Base-by-base conservation (phyloP, 352 stramenopile genomes). In the Thraustotheca clavata region DNA sequence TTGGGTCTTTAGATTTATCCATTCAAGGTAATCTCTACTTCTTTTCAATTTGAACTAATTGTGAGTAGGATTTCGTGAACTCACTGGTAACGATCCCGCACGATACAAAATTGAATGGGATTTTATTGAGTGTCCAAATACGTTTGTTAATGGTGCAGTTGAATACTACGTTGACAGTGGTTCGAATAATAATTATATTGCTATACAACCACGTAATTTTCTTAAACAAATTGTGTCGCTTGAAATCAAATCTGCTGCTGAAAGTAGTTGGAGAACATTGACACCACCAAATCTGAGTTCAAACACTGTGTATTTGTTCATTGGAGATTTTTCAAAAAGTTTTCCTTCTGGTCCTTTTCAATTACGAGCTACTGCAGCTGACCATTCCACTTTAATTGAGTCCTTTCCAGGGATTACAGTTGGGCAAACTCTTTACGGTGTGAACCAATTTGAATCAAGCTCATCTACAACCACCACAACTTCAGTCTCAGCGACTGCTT, bases 191-290 rank as follows among this genome's bases (percentile, higher is more conserved):
- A 47, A 22, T 12, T 65, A 46, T 40, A 26, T 50, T n/a, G 57
- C 27, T 2, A 11, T 65, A 7, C 57, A 65, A 27, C 57, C 57
- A 8, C 57, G 40, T 18, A 65, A 65, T 46, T 65, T 65, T 65
- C 29, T 26, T 5, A 18, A 14, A 0, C 18, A 14, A 3, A 32
- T 65, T 4, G 35, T 18, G 0, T 50, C 35, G 11, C 11, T 65
- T 14, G 57, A 65, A 22, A 8, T 65, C 6, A 36, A 40, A 9
- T 29, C 57, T 6, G 9, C 29, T 11, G 26, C 11, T 1, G 18
- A 24, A 5, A 24, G 12, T 20, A 35, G 18, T 4, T 65, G 57
- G 57, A 20, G 9, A 7, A 39, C 7, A 20, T 32, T 65, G 38
- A 0, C 20, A 4, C 9, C 22, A 8, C 57, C 57, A 3, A n/a